Evolutionary conservation across 2,329 filamentous ascomycete species (phyloP).

Genomic region (Cordyceps fumosorosea): DNA sequence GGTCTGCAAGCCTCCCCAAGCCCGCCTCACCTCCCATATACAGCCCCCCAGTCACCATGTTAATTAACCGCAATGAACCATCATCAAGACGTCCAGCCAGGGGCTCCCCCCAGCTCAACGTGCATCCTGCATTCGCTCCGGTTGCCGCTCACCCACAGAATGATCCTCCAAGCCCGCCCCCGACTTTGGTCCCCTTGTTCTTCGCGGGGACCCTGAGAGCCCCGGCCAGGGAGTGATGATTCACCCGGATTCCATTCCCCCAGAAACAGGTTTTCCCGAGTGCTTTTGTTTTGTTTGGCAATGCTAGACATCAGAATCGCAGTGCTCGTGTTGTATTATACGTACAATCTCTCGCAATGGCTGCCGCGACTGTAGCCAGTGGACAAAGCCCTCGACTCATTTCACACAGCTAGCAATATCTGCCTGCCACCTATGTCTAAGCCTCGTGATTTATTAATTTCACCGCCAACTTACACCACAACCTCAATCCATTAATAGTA

Average conservation of each 20-base stretch:
- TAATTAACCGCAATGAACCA: conserved; percentile 3
- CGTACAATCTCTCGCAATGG: background rate
- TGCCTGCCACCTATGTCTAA: background rate
- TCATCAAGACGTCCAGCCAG: background rate
- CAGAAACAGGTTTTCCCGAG: background rate
- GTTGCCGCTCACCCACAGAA: background rate
- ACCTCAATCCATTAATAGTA: background rate
- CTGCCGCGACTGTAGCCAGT: background rate
- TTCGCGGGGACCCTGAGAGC: conserved; percentile 6
- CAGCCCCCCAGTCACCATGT: background rate
- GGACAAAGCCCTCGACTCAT: background rate
- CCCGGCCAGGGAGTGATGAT: background rate
- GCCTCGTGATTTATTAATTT: background rate
- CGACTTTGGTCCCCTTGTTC: background rate
- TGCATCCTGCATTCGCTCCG: conserved; percentile 8
- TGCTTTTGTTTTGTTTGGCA: background rate
- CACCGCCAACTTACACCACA: background rate
- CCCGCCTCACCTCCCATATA: background rate
- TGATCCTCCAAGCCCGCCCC: background rate
- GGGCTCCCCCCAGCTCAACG: conserved; percentile 6
- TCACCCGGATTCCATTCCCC: background rate
- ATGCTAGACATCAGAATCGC: background rate
- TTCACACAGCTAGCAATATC: background rate
- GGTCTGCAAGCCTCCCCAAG: background rate
- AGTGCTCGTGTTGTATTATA: background rate